Evolutionary conservation across 2,329 filamentous ascomycete genomes (phyloP), one percentile per base, ranked within the genome.

Genomic region (Alternaria ventricosa): DNA sequence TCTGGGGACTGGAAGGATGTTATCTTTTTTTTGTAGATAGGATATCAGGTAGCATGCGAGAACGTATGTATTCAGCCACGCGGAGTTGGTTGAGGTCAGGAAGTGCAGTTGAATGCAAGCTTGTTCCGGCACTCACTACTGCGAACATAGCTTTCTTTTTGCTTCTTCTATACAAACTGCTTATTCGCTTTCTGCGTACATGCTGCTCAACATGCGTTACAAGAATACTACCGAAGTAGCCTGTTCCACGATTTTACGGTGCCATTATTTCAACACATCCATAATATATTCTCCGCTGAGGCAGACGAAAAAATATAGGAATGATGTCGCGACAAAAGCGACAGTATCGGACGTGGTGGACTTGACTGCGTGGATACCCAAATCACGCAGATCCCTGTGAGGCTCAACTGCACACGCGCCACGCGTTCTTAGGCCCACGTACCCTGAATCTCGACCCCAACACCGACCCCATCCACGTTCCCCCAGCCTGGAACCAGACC

Each of bases 351-450:
- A n/a, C 5, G 7, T 41, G 20, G 20, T 22, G 28, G 12, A 13
- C 2, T 23, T 20, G 27, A 15, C 23, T 9, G 15, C 18, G 15
- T 50, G 27, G 41, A 33, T 10, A 25, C 13, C 11, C 7, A 46
- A 46, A 22, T 30, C 23, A 43, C 25, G 50, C 18, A n/a, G 27
- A 44, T 57, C 20, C 43, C 44, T 36, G 44, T 66, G 61, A 66
- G 65, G 65, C 63, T 66, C 67, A 69, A 68, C 44, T 61, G 56
- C 50, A 57, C 55, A 59, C 63, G 66, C 68, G 66, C 60, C 62
- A 67, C 66, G 59, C 61, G 61, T 63, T 68, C 68, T 63, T 63
- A 46, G 62, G 57, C 62, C 61, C 64, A 55, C 60, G 46, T 55
- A 62, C 60, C 60, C 62, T 61, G 64, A 50, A 62, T 65, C 64